Percentiles rank a stretch among this genome's conserved stretches.
These are phyloP conservation scores for Phyllosticta citribraziliensis DNA, from an alignment of 2,329 filamentous ascomycete species.

Conservation along the genomic window DNA sequence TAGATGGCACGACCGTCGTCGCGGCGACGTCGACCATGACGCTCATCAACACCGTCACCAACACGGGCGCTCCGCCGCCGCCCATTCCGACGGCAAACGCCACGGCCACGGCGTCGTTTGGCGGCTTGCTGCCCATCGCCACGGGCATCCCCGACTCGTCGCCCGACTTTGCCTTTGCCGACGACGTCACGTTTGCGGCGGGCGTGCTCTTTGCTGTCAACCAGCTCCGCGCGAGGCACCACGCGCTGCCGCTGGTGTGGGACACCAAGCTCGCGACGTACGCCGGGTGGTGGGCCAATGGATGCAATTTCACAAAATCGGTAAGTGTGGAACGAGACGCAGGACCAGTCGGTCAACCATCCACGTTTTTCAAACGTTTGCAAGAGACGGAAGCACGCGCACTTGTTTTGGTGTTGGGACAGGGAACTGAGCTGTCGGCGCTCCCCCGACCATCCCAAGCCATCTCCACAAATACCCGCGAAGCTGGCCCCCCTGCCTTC, in stretches of 20 bases:
- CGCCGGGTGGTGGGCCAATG: background rate
- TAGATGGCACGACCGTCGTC: background rate
- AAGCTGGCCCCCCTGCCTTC: background rate
- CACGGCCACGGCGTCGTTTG: constrained; percentile 22
- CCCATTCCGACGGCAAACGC: background rate
- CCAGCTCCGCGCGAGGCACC: background rate
- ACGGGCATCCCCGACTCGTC: background rate
- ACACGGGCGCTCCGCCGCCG: constrained; percentile 21
- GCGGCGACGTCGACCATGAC: constrained; percentile 39
- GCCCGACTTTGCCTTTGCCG: background rate
- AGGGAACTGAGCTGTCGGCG: background rate
- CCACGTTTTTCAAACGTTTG: too few relatives aligned
- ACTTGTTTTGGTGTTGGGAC: too few relatives aligned
- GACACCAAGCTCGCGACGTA: background rate
- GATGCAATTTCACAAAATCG: background rate
- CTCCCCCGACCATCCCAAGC: too few relatives aligned
- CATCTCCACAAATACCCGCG: background rate
- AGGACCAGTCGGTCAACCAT: background rate
- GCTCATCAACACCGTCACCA: constrained; percentile 46
- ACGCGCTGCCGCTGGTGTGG: background rate
- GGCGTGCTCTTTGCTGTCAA: background rate
- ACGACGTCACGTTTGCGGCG: background rate
- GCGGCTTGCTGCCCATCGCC: background rate
- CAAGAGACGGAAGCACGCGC: too few relatives aligned
- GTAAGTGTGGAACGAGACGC: background rate